Evolutionary conservation across 2,329 filamentous ascomycete genomes (phyloP).

Genomic region (Curvularia eragrostidis): DNA sequence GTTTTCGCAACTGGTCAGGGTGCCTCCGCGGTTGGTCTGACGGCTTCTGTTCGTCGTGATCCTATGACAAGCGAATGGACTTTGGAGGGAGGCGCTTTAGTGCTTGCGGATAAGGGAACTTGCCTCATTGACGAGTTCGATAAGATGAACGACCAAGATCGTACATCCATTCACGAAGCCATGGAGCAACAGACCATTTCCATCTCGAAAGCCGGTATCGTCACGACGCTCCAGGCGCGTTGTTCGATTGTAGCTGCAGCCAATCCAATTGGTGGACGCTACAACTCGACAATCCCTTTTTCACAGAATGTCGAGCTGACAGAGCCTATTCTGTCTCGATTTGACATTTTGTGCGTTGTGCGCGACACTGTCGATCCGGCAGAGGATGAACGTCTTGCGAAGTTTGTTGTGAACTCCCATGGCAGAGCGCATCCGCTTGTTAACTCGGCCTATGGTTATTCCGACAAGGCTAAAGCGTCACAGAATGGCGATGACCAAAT

Average conservation of each 20-base stretch:
- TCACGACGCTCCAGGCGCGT: conserved; percentile 93
- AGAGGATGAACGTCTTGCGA: conserved; percentile 91
- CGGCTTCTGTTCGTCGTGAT: conserved; percentile 92
- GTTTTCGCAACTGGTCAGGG: conserved; percentile 98
- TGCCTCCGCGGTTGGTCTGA: conserved; percentile 95
- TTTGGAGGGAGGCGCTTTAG: conserved; percentile 90
- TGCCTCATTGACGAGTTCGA: conserved; percentile 99
- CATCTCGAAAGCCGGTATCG: conserved; percentile 97
- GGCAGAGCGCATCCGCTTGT: conserved; percentile 79
- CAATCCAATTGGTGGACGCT: conserved; percentile 94
- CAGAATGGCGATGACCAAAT: conserved; percentile 54
- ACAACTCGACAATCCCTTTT: conserved; percentile 96
- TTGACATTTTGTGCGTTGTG: conserved; percentile 96
- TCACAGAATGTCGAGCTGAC: conserved; percentile 96
- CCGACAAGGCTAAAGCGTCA: conserved; percentile 31
- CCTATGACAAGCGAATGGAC: conserved; percentile 98
- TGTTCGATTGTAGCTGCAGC: conserved; percentile 96
- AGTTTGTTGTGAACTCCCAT: conserved; percentile 94
- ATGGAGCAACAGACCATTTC: conserved; percentile 99
- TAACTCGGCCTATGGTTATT: conserved; percentile 45
- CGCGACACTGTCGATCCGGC: conserved; percentile 91
- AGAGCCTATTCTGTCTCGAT: conserved; percentile 96
- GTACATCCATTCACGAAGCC: conserved; percentile 97
- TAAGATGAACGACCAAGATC: conserved; percentile 99
- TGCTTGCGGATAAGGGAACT: conserved; percentile 91